Evolutionary conservation across 768 basidiomycete genomes (phyloP).

Genomic region (Asterophora lycoperdoides): DNA sequence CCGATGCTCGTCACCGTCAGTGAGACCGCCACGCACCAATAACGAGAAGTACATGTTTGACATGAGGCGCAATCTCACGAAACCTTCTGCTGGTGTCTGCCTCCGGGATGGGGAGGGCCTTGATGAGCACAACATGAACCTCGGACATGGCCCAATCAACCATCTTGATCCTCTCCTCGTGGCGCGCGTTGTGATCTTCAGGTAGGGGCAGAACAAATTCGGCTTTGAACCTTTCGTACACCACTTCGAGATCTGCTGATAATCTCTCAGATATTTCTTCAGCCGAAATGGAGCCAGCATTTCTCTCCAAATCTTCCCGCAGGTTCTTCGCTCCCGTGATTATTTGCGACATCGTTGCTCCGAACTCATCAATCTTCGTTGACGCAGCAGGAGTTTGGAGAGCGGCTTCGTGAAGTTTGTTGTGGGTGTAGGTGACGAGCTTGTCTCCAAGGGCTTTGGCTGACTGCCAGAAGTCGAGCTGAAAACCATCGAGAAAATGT

Average conservation of each 20-base stretch:
- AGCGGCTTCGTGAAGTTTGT: slow-evolving; percentile 15
- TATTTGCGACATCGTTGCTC: slow-evolving; percentile 15
- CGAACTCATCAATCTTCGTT: slow-evolving; percentile 20
- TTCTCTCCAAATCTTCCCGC: slow-evolving; percentile 6
- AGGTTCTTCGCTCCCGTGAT: slow-evolving; percentile 16
- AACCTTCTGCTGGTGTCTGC: slow-evolving; percentile 19
- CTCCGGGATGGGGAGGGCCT: slow-evolving; percentile 22
- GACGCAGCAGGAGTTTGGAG: slow-evolving; percentile 10
- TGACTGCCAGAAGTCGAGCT: slow-evolving; percentile 14
- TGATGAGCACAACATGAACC: slow-evolving; percentile 23
- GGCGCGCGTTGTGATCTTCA: slow-evolving; percentile 25
- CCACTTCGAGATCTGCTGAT: slow-evolving; percentile 14
- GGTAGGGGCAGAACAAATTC: slow-evolving; percentile 28
- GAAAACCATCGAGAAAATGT: not conserved
- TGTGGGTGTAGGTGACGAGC: slow-evolving; percentile 13
- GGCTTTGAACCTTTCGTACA: slow-evolving; percentile 20
- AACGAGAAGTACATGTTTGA: slow-evolving; percentile 21
- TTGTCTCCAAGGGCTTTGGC: slow-evolving; percentile 14
- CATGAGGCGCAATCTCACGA: slow-evolving; percentile 18
- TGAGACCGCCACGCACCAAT: slow-evolving; percentile 16
- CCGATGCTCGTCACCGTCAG: not conserved
- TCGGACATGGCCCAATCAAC: slow-evolving; percentile 21
- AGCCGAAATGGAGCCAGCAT: not conserved
- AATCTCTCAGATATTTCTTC: slow-evolving; percentile 17
- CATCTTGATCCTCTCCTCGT: slow-evolving; percentile 21